Evolutionary conservation across 108 stramenopile genomes (phyloP).

Genomic region (Conticribra guillardii): DNA sequence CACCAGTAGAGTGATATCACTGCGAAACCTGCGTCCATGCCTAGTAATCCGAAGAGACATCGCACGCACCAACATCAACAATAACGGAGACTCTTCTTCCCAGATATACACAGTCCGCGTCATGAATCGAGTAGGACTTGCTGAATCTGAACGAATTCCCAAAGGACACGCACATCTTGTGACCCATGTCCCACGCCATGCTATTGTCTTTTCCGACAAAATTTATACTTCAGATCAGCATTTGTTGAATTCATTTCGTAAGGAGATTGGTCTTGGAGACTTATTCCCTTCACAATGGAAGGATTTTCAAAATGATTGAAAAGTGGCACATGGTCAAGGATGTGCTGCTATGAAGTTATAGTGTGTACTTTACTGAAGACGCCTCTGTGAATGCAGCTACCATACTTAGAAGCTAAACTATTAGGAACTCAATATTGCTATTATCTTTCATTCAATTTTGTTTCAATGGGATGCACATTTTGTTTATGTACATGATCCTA

Average conservation of each 20-base stretch:
- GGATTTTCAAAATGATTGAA: no score
- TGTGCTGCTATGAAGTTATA: no score
- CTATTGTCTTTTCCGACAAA: conserved; percentile 54
- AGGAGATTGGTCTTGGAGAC: conserved; percentile 59
- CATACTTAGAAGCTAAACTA: no score
- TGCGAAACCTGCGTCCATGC: conserved; percentile 1
- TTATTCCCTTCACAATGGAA: conserved; percentile 5
- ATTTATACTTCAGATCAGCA: conserved; percentile 54
- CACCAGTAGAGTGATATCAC: not conserved
- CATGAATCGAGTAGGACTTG: conserved; percentile 36
- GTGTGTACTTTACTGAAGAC: no score
- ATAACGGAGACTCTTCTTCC: not conserved
- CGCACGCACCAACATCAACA: not conserved
- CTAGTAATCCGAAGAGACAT: conserved; percentile 18
- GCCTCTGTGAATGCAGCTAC: no score
- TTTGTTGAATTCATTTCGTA: conserved; percentile 58
- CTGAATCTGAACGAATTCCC: conserved; percentile 44
- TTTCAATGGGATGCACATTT: no score
- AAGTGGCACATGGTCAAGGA: no score
- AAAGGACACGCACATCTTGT: conserved; percentile 46
- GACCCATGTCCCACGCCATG: conserved; percentile 50
- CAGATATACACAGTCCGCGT: conserved; percentile 23
- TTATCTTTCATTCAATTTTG: no score
- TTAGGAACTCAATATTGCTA: no score
- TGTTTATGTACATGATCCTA: no score